Percentiles rank a stretch among this genome's conserved stretches.
Conservation (phyloP, 331 rosid genomes). For the Rosa hybrid region DNA sequence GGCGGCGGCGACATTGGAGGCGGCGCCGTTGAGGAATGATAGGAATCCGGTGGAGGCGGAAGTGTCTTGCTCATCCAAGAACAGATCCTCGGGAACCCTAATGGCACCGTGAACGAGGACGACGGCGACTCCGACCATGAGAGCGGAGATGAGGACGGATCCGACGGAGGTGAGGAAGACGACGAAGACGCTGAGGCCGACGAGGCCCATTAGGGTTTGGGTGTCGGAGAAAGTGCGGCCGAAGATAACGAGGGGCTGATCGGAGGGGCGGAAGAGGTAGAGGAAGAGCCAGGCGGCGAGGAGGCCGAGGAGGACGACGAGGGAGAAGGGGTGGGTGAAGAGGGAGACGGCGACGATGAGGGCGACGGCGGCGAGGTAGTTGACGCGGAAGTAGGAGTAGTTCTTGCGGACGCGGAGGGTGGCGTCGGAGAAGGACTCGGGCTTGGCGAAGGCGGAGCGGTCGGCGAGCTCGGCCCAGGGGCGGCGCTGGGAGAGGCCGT, state of each 20-base stretch:
- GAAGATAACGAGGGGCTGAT: slow-evolving; percentile 77
- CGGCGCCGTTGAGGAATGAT: slow-evolving; percentile 61
- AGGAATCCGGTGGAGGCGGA: slow-evolving; percentile 58
- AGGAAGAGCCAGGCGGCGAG: slow-evolving; percentile 86
- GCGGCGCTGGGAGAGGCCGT: slow-evolving; percentile 83
- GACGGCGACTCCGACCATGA: slow-evolving; percentile 54
- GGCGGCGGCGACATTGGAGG: slow-evolving; percentile 46
- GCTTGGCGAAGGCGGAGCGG: slow-evolving; percentile 71
- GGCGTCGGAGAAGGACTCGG: slow-evolving; percentile 81
- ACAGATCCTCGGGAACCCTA: slow-evolving; percentile 87
- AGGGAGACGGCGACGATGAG: slow-evolving; percentile 64
- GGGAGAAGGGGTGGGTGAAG: slow-evolving; percentile 70
- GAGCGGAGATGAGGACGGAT: slow-evolving; percentile 68
- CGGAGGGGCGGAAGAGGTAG: slow-evolving; percentile 91
- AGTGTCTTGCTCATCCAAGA: slow-evolving; percentile 68
- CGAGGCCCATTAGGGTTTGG: slow-evolving; percentile 61
- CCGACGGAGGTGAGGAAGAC: slow-evolving; percentile 92
- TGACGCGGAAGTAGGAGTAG: slow-evolving; percentile 82
- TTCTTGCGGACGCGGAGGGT: slow-evolving; percentile 82
- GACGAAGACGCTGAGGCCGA: slow-evolving; percentile 52
- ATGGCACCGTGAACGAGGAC: slow-evolving; percentile 80
- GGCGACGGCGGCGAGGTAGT: slow-evolving; percentile 61
- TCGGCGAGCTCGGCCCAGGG: slow-evolving; percentile 84
- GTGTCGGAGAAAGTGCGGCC: slow-evolving; percentile 73
- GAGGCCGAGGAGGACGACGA: slow-evolving; percentile 65